Evolutionary conservation across 2,329 filamentous ascomycete species (phyloP), one percentile per base, ranked within the genome.

Genomic region (Aspergillus sclerotialis): DNA sequence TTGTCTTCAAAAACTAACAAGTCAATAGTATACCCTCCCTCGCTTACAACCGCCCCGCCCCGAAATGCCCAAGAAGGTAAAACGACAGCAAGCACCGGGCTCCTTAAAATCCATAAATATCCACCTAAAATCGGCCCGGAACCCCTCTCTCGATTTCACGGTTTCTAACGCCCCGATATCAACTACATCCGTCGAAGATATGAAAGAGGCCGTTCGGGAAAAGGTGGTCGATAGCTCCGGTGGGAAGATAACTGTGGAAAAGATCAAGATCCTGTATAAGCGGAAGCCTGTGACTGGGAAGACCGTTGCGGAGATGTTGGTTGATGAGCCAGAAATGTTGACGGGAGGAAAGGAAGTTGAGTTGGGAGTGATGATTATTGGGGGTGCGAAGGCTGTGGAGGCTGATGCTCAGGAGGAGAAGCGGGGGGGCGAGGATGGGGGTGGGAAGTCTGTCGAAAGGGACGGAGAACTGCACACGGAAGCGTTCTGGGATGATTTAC

Each of bases 211-310:
- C 2, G 79, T 94, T 28, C 73, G 79, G 2, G 59, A 68, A 11
- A 70, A 82, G 45, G 75, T 81, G 4, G 67, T 72, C 16, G 72
- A 78, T 3, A 63, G 45, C 5, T 44, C 55, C 13, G 49, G 52
- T 16, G 55, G 58, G 21, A 49, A 52, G 19, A 46, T 63, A 7
- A 39, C 61, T 4, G 43, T 76, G n/a, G 77, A 82, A 25, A 94
- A 93, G 69, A 78, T 96, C 56, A 88, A 89, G 66, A 65, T 98
- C 7, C 66, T 98, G 42, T 76, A 82, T 55, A 84, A 84, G 61
- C 93, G 92, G 69, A 94, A 94, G 62, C 90, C 90, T 0, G 76
- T 87, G 0, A 57, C 73, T 0, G 87, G 94, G 46, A 92, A 90
- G 66, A 78, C 83, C 1, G 63, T 95, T 5, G 76, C 76, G 37